A percentile compares a stretch with the other conserved stretches of the same genome.
These are phyloP conservation scores for Casuarina glauca DNA, from an alignment of 306 rosid species.

Conservation along the genomic window DNA sequence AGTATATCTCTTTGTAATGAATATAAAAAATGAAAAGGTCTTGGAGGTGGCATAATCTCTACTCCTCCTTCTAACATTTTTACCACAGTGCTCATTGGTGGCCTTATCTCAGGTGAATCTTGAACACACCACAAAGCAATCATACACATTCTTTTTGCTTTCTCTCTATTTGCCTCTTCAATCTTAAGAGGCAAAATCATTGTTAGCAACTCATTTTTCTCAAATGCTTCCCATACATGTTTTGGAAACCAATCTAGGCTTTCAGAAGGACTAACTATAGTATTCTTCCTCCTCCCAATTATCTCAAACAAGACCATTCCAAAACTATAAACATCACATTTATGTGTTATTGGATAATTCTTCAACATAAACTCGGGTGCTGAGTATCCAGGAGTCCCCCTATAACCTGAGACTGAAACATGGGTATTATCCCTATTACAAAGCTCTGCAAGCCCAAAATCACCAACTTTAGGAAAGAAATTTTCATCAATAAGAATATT, in stretches of 20 bases:
- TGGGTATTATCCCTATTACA: background rate
- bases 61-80: slow-evolving; percentile 16
- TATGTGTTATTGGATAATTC: slow-evolving; percentile 17
- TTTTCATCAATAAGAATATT: slow-evolving; percentile 9
- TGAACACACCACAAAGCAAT: slow-evolving; percentile 22
- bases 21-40: background rate
- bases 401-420: background rate
- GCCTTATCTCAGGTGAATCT: slow-evolving; percentile 13
- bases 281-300: slow-evolving; percentile 17
- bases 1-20: background rate
- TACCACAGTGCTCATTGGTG: slow-evolving; percentile 21
- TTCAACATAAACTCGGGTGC: slow-evolving; percentile 13
- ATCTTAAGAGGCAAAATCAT: background rate
- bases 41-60: background rate
- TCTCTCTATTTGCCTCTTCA: slow-evolving; percentile 3
- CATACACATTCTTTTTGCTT: slow-evolving; percentile 1
- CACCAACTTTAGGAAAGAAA: background rate
- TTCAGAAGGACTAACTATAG: background rate
- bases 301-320: too few species aligned
- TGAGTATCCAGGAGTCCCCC: slow-evolving; percentile 3
- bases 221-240: background rate
- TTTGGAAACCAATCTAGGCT: slow-evolving; percentile 13
- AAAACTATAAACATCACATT: background rate
- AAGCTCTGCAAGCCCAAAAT: slow-evolving; percentile 16
- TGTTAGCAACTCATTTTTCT: background rate